Evolutionary conservation across 2,329 filamentous ascomycete genomes (phyloP).

Genomic region (Lojkania enalia): DNA sequence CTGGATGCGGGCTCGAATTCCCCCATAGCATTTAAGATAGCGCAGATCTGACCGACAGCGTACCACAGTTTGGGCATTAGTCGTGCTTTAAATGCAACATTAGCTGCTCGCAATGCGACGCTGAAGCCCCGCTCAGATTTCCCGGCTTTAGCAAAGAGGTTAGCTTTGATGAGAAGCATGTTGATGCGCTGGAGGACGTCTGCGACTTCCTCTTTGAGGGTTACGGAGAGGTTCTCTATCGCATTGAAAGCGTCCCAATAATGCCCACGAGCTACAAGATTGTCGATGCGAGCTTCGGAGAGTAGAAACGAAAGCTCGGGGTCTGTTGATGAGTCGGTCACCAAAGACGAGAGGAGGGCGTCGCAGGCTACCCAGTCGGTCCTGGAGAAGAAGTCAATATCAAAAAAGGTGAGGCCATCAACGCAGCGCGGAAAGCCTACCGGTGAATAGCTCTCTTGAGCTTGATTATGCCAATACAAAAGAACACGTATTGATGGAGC

Average conservation of each 20-base stretch:
- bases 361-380: conserved; percentile 61
- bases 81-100: conserved; percentile 70
- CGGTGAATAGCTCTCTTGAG: conserved; percentile 64
- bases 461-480: conserved; percentile 68
- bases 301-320: conserved; percentile 64
- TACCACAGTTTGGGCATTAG: conserved; percentile 74
- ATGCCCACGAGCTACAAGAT: conserved; percentile 58
- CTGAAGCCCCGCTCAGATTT: conserved; percentile 76
- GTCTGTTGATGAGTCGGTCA: conserved; percentile 57
- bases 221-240: conserved; percentile 57
- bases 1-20: conserved; percentile 70
- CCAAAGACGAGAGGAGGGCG: conserved; percentile 61
- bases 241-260: conserved; percentile 57
- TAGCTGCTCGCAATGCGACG: conserved; percentile 73
- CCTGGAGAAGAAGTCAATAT: conserved; percentile 36
- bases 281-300: conserved; percentile 62
- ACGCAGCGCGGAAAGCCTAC: conserved; percentile 27
- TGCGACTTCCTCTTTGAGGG: conserved; percentile 58
- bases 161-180: conserved; percentile 72
- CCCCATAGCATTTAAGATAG: conserved; percentile 68
- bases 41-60: conserved; percentile 67
- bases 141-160: conserved; percentile 68
- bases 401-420: conserved; percentile 13
- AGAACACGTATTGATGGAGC: conserved; percentile 72
- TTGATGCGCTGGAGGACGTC: conserved; percentile 71